A percentile compares a stretch with the other conserved stretches of the same genome.
These are phyloP conservation scores for Xylaria castorea DNA, from an alignment of 495 filamentous ascomycete genomes.

Conservation along the genomic window DNA sequence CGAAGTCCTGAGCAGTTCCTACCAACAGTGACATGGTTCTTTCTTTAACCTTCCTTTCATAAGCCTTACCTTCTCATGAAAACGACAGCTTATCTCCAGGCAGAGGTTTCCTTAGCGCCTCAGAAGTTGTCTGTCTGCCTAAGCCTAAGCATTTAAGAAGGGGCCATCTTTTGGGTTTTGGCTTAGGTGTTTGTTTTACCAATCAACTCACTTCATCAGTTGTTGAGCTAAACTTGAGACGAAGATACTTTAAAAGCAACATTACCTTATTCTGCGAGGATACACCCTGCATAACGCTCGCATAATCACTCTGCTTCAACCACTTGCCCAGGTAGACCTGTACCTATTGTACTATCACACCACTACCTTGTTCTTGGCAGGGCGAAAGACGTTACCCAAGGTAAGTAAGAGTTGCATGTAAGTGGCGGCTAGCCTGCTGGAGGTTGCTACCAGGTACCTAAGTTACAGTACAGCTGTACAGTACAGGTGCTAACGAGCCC, in stretches of 20 bases:
- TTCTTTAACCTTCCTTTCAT: conserved; percentile 1
- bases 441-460: not conserved
- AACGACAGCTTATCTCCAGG: not conserved
- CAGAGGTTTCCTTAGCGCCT: not conserved
- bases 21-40: not conserved
- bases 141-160: not conserved
- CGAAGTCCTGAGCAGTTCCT: not conserved
- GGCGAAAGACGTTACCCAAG: not conserved
- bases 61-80: not conserved
- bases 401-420: not conserved
- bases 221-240: not conserved
- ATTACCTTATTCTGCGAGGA: not conserved
- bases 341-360: not conserved
- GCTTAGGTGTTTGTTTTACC: not conserved
- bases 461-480: not conserved
- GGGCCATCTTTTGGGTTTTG: not conserved
- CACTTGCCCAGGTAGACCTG: not conserved
- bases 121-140: not conserved
- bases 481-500: conserved; percentile 2
- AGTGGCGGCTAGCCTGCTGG: not conserved
- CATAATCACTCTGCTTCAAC: not conserved
- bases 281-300: not conserved
- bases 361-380: not conserved
- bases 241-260: not conserved
- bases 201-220: not conserved